Percentiles rank a stretch among this genome's conserved stretches.
These are phyloP conservation scores for Chlorencoelia australis DNA, from an alignment of 2,329 filamentous ascomycete genomes.

Conservation along the genomic window DNA sequence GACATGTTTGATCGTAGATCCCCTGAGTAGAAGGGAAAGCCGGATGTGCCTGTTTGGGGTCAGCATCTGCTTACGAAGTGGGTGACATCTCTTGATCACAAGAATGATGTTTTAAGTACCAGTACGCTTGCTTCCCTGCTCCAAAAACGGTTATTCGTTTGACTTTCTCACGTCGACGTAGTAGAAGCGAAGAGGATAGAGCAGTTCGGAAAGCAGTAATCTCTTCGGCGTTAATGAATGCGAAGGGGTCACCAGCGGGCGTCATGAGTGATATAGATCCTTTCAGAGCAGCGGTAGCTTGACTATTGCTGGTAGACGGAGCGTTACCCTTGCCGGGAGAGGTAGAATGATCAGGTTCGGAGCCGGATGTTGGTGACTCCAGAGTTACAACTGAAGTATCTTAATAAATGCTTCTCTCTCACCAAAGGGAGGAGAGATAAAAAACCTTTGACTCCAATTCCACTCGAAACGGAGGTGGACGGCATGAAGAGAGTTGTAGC, in stretches of 20 bases:
- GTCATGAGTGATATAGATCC: conserved; percentile 62
- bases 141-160: conserved; percentile 78
- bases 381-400: conserved; percentile 51
- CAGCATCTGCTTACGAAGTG: no score
- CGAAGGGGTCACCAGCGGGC: conserved; percentile 50
- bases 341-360: conserved; percentile 14
- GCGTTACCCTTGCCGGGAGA: conserved; percentile 15
- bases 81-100: no score
- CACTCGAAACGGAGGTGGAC: conserved; percentile 45
- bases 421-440: neutral
- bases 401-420: conserved; percentile 9
- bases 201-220: conserved; percentile 76
- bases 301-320: conserved; percentile 41
- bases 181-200: conserved; percentile 56
- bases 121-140: conserved; percentile 82
- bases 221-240: conserved; percentile 62
- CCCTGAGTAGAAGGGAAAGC: conserved; percentile 65
- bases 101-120: no score
- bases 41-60: no score
- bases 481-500: conserved; percentile 67
- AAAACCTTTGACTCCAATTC: conserved; percentile 59
- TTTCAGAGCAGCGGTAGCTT: conserved; percentile 23
- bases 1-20: conserved; percentile 62
- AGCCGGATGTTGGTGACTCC: conserved; percentile 30
- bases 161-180: conserved; percentile 56